Base-by-base conservation (phyloP, 192 early-diverging fungal species). In the Helicostylum pulchrum region DNA sequence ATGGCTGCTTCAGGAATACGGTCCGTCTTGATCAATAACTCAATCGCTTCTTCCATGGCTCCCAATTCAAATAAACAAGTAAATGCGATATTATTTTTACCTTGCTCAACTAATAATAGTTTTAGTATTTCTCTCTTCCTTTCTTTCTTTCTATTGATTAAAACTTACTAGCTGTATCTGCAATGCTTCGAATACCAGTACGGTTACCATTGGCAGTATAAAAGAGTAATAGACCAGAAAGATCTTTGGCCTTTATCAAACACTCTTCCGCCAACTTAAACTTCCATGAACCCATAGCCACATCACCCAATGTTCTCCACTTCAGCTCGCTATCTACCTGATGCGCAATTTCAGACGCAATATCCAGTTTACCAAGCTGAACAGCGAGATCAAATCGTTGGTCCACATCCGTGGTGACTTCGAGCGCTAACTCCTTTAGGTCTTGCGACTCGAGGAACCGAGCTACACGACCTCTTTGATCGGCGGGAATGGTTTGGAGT, bases 361-460 rank as follows among this genome's bases (percentile, higher is more conserved):
- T 78, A 54, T 94, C 89, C 21, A 99, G 80, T 62, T 85, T 81
- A 34, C 84, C 83, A 31, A 98, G 80, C 68, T 92, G 90, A 61
- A 98, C 81, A 0, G 97, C 94, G 47, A 99, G 76, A 34, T 99
- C 96, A 64, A 98, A 99, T 64, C 85, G 84, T 80, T 99, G 97
- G 67, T 98, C 96, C 14, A 90, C 77, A 72, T 99, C 97, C 0
- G 88, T 88, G 5, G 97, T 92, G n/a, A 99, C 93, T 46, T 92
- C 87, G 26, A 99, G 81, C 0, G 97, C 97, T 49, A 94, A 79
- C 60, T 95, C 93, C 74, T 91, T 93, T 67, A 94, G 73, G 26
- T 89, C 92, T 73, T 98, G 94, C 6, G 88, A 86, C 66, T 98
- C 96, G 58, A 99, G 81, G 84, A 99, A 99, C 43, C 94, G 77